Evolutionary conservation across 2,329 filamentous ascomycete genomes (phyloP), one percentile per base, ranked within the genome.

Genomic region (Clarireedia hainanense): DNA sequence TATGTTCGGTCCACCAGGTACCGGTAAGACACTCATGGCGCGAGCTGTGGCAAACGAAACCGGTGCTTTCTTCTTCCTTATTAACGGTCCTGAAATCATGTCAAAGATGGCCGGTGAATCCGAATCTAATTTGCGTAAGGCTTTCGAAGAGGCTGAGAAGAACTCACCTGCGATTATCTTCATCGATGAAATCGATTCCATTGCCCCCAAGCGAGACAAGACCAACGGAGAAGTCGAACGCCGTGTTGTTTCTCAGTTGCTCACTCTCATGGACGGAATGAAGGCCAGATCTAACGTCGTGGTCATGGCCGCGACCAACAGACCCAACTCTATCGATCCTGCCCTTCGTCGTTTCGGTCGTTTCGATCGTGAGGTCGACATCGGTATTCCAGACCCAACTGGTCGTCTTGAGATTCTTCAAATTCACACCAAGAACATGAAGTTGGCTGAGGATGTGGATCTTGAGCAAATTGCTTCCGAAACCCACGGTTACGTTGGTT

Each of bases 391-490:
- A 53, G 94, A 97, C 76, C 94, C 94, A 51, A 97, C 92, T 67
- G 94, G 94, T 62, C 94, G 94, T 81, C 88, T 99, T 39, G 94
- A 99, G 81, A 97, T 99, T 70, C 85, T 99, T 59, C 90, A 95
- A 75, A 99, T 99, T 65, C 94, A 99, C 82, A 99, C 94, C 74
- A 99, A 99, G 87, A 99, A 99, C 83, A 99, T 99, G 94, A 99
- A 99, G 81, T 84, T 99, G 60, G 91, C 76, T 58, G 94, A 97
- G 57, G 94, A 97, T 67, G 94, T 99, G 60, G 94, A 99, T 69
- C 83, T 99, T 46, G 92, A 96, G 79, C 86, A 91, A 69, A 96
- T 99, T 69, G 94, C 94, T 54, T 84, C 94, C 30, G 94, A 99
- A 79, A 99, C 94, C 47, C 94, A 99, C 78, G 94, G 94, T 77